Evolutionary conservation across 2,329 filamentous ascomycete species (phyloP).

Genomic region (Metarhizium robertsii): DNA sequence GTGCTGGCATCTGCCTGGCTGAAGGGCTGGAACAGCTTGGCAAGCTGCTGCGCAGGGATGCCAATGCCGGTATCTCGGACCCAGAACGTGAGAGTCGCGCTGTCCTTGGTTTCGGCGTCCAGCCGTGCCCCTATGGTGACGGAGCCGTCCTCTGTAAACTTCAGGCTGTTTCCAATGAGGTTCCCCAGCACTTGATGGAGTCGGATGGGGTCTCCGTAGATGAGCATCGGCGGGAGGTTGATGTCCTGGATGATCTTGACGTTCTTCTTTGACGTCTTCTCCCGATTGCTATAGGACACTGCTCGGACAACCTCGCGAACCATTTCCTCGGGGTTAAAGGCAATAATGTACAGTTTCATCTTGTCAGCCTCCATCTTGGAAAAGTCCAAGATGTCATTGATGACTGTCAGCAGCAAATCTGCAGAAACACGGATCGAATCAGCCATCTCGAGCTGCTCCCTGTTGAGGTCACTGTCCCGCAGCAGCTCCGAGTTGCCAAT

Average conservation of each 20-base stretch:
- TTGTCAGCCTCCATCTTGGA: slow-evolving; percentile 88
- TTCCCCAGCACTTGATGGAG: slow-evolving; percentile 67
- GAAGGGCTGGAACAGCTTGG: slow-evolving; percentile 85
- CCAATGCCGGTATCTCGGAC: slow-evolving; percentile 88
- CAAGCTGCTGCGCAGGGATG: slow-evolving; percentile 71
- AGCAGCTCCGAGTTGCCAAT: slow-evolving; percentile 83
- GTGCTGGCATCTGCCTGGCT: slow-evolving; percentile 88
- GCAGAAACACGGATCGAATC: slow-evolving; percentile 81
- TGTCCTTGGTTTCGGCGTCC: slow-evolving; percentile 59
- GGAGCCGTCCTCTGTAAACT: slow-evolving; percentile 81
- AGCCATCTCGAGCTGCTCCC: slow-evolving; percentile 74
- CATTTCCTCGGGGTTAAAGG: slow-evolving; percentile 59
- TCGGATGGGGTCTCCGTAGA: slow-evolving; percentile 57
- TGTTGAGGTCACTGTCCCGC: slow-evolving; percentile 63
- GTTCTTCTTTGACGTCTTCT: slow-evolving; percentile 52
- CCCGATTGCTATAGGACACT: slow-evolving; percentile 55
- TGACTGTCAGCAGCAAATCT: slow-evolving; percentile 80
- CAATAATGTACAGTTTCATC: slow-evolving; percentile 69
- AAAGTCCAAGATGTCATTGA: slow-evolving; percentile 94
- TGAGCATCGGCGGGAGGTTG: slow-evolving; percentile 63
- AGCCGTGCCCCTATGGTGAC: slow-evolving; percentile 75
- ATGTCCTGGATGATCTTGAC: slow-evolving; percentile 62
- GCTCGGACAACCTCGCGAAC: slow-evolving; percentile 57
- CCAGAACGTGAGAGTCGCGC: slow-evolving; percentile 71
- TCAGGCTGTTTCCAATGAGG: slow-evolving; percentile 84